A percentile compares a stretch with the other conserved stretches of the same genome.
Conservation (phyloP, 2,329 filamentous ascomycete genomes). For the Didymella pinodella region DNA sequence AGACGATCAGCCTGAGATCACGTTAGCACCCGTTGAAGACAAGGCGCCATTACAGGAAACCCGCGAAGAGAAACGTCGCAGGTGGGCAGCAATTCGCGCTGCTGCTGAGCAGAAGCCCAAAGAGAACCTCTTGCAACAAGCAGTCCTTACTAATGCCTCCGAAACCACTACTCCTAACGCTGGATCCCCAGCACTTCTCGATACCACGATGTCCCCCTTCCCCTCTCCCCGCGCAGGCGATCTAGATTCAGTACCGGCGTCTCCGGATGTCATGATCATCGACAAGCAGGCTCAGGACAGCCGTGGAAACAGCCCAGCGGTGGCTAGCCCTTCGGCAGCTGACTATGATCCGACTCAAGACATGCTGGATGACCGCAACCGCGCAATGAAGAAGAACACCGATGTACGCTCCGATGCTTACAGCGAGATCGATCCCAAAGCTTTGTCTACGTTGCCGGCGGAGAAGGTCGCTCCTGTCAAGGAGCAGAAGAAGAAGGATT, state of each 20-base stretch:
- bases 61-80: slow-evolving; percentile 45
- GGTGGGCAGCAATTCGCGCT: slow-evolving; percentile 45
- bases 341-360: slow-evolving; percentile 91
- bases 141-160: slow-evolving; percentile 68
- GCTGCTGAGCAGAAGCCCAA: slow-evolving; percentile 62
- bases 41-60: slow-evolving; percentile 41
- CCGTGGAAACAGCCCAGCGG: slow-evolving; percentile 42
- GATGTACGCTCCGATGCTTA: slow-evolving; percentile 61
- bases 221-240: slow-evolving; percentile 51
- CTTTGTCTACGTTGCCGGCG: slow-evolving; percentile 60
- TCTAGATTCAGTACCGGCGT: slow-evolving; percentile 49
- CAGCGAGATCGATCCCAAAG: slow-evolving; percentile 64
- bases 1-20: slow-evolving; percentile 30
- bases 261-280: slow-evolving; percentile 51
- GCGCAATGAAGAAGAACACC: slow-evolving; percentile 67
- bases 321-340: slow-evolving; percentile 84
- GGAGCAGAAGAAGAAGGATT: slow-evolving; percentile 60
- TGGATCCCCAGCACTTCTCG: slow-evolving; percentile 49
- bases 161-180: slow-evolving; percentile 63
- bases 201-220: slow-evolving; percentile 47
- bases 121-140: slow-evolving; percentile 71
- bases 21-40: slow-evolving; percentile 32
- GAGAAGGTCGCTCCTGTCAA: slow-evolving; percentile 46
- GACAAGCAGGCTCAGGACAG: slow-evolving; percentile 53
- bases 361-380: slow-evolving; percentile 82